Evolutionary conservation across 805 yeast species (phyloP), one percentile per base, ranked within the genome.

Genomic region (Candida stauntonica): DNA sequence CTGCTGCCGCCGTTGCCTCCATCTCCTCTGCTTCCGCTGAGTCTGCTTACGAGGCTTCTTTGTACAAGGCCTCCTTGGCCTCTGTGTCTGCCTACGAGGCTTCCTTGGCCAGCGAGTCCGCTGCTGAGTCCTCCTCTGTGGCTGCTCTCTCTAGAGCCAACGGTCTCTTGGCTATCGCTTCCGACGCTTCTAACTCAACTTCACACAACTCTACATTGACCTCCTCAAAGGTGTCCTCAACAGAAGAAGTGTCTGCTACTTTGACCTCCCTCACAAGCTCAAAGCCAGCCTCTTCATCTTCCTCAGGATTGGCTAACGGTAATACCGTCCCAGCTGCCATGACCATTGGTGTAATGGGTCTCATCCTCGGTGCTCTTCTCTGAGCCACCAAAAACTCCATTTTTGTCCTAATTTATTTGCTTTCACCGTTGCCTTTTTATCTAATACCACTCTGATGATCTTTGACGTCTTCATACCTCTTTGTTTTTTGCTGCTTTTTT

Each of bases 91-190:
- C 55, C 12, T 36, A 48, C 23, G 47, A 44, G 20, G 53, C 57
- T 7, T 55, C 51, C 16, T 45, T 41, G 9, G 34, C 50, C 19
- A 37, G 44, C 17, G 46, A 20, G 23, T 39, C 49, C 23, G 39
- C 41, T 20, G 35, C 34, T 30, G 42, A 33, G 38, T 38, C 47
- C 19, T 39, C 51, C 14, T 19, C 35, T 32, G 33, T 49, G 7
- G 41, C 53, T 17, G 36, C 62, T 8, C 45, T 64, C 37, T 48
- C 57, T n/a, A 58, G 56, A 45, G 66, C 68, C 34, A 53, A 57
- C 41, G 71, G 68, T 38, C 51, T 66, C 33, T 45, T 63, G 20
- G 71, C 73, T 18, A 58, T 68, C 37, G 70, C 75, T 33, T 62
- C 69, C 14, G 64, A 60, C 44, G 55, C 58, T 39, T 47, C 56